A percentile compares a stretch with the other conserved stretches of the same genome.
These are phyloP conservation scores for Gastrolobium bilobum DNA, from an alignment of 306 rosid species.

Conservation along the genomic window DNA sequence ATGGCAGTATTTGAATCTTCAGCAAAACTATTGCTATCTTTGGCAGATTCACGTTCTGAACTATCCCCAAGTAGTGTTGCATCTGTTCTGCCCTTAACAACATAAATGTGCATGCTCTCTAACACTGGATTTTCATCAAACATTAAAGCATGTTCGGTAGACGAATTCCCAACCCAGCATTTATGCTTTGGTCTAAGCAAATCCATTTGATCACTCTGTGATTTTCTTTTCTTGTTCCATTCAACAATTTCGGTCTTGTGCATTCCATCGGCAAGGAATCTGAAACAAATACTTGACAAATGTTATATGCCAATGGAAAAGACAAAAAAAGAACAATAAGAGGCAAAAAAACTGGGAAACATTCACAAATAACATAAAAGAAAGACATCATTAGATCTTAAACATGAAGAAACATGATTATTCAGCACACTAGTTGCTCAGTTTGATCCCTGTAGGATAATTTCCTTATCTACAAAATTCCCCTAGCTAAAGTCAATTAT, in stretches of 20 bases:
- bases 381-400: neutral
- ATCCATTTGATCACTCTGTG: slow-evolving; percentile 59
- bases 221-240: slow-evolving; percentile 73
- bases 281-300: slow-evolving; percentile 34
- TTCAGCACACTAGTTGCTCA: neutral
- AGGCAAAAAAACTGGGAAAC: neutral
- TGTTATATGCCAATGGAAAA: neutral
- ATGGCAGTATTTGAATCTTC: slow-evolving; percentile 60
- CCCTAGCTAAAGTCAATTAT: neutral
- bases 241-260: slow-evolving; percentile 15
- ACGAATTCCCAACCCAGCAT: slow-evolving; percentile 53
- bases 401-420: neutral
- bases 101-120: slow-evolving; percentile 32
- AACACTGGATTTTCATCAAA: slow-evolving; percentile 44
- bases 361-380: neutral
- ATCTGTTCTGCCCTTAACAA: slow-evolving; percentile 33
- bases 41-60: slow-evolving; percentile 55
- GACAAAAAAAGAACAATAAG: neutral
- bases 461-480: neutral
- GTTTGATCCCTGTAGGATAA: neutral
- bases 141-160: slow-evolving; percentile 43
- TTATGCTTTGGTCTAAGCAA: slow-evolving; percentile 68
- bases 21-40: slow-evolving; percentile 61
- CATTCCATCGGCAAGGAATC: slow-evolving; percentile 47
- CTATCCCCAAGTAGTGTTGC: slow-evolving; percentile 21